These are phyloP conservation scores for Nigrograna mackinnonii DNA, from an alignment of 2,329 filamentous ascomycete species.

Conservation along the genomic window DNA sequence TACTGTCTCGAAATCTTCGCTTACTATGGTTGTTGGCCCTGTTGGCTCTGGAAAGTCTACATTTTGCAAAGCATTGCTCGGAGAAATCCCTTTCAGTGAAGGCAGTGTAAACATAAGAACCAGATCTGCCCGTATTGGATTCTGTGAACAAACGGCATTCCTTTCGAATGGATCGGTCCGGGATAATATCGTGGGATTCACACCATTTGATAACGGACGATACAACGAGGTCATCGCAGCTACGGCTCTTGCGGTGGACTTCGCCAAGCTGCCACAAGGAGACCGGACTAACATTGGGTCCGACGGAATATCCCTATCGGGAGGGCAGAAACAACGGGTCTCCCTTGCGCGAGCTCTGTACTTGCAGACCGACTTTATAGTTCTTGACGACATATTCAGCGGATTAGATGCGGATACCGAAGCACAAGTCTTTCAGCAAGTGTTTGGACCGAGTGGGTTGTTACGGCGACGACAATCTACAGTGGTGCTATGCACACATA, in stretches of 20 bases:
- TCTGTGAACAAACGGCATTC: conserved; percentile 30
- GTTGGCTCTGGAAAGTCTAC: conserved; percentile 31
- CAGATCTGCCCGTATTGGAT: conserved; percentile 12
- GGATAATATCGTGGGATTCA: conserved; percentile 25
- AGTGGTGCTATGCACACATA: conserved; percentile 16
- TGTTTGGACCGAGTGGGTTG: conserved; percentile 47
- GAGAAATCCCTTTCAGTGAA: conserved; percentile 9
- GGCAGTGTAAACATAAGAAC: conserved; percentile 9
- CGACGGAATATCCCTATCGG: conserved; percentile 51
- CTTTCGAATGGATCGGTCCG: conserved; percentile 25
- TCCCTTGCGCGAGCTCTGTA: conserved; percentile 55
- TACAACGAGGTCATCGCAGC: conserved; percentile 25
- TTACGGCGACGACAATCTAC: conserved; percentile 34
- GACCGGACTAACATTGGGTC: conserved; percentile 49
- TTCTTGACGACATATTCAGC: conserved; percentile 53
- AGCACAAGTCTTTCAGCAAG: conserved; percentile 46
- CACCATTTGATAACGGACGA: conserved; percentile 21
- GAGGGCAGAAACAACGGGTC: conserved; percentile 53
- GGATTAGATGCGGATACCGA: conserved; percentile 52
- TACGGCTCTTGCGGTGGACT: conserved; percentile 18
- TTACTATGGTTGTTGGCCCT: conserved; percentile 11
- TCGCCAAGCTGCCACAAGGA: conserved; percentile 10
- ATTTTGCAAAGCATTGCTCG: conserved; percentile 24
- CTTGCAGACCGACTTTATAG: conserved; percentile 43
- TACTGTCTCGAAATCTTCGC: conserved; percentile 10